phyloP scores from a whole-genome alignment of 2,329 filamentous ascomycete species.

The Coniochaeta hoffmannii region DNA sequence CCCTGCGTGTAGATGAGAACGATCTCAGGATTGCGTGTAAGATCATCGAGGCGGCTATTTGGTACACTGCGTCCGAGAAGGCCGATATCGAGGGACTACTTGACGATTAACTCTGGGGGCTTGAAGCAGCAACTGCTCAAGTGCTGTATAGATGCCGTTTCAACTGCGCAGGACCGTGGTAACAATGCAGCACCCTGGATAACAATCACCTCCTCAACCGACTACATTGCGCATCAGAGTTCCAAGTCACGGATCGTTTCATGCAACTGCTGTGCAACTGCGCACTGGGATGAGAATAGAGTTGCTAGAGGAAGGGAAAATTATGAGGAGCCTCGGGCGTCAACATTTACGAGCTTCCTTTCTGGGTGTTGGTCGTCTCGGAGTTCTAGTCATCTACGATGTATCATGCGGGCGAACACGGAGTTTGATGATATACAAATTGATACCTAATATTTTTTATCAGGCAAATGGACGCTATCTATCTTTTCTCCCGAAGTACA shows the following conservation, averaged over 20 bases:
- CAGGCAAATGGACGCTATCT: too few relatives aligned
- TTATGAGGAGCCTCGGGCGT: not conserved
- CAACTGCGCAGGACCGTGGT: too few relatives aligned
- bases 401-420: not conserved
- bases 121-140: not conserved
- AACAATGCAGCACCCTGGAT: too few relatives aligned
- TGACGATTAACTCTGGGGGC: not conserved
- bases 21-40: constrained; percentile 61
- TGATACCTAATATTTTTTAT: not conserved
- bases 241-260: too few relatives aligned
- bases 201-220: too few relatives aligned
- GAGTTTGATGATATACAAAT: not conserved
- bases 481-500: too few relatives aligned
- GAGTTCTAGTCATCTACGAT: not conserved
- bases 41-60: constrained; percentile 69
- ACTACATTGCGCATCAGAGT: too few relatives aligned
- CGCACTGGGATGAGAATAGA: too few relatives aligned
- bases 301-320: too few relatives aligned
- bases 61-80: constrained; percentile 49
- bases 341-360: not conserved
- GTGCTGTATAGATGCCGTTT: not conserved
- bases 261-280: too few relatives aligned
- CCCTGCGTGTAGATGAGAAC: constrained; percentile 36
- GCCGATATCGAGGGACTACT: constrained; percentile 20
- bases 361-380: not conserved